Evolutionary conservation across 345 rosid genomes (phyloP), one percentile per base, ranked within the genome.

Genomic region (Anastatica hierochuntica): DNA sequence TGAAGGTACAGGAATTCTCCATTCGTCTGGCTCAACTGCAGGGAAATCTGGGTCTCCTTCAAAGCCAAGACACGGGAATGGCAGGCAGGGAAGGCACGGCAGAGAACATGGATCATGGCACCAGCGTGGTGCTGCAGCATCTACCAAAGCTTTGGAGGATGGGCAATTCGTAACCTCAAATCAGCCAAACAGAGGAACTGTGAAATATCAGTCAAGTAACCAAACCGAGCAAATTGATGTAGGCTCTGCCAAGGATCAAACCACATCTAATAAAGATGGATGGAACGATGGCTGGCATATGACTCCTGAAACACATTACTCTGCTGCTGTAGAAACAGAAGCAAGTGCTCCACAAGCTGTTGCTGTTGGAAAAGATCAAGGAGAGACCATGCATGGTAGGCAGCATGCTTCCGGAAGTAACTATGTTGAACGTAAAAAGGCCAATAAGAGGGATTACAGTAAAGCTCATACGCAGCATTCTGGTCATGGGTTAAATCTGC

Each of bases 71-170:
- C 74, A 60, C 65, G 79, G 73, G 62, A 94, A 79, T 45, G 68
- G 71, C 55, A 76, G 80, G 76, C 82, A 68, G 57, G 72, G 53
- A 34, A 85, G 72, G 66, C 68, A 70, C 31, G 90, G 79, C 53
- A 83, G 71, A 78, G 79, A 60, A 50, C 78, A 71, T 38, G 84
- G 86, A 60, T 58, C 90, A 15, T 77, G 90, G 94, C 86, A 72
- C 60, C 95, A 83, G 59, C 75, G 83, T 3, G 70, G 75, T 52
- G 54, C 81, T 9, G 53, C 67, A 16, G 92, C 75, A 33, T 56
- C 81, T 48, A 57, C 58, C 49, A 53, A 76, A 58, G 62, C 67
- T 33, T 58, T 46, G 56, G 73, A 56, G 8, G 76, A 72, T 36
- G 75, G 64, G 21, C 64, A 60, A 47, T 20, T 51, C 63, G 69